Percentiles rank a stretch among this genome's conserved stretches.
phyloP scores from a whole-genome alignment of 306 rosid species.

The Sphenostylis stenocarpa region DNA sequence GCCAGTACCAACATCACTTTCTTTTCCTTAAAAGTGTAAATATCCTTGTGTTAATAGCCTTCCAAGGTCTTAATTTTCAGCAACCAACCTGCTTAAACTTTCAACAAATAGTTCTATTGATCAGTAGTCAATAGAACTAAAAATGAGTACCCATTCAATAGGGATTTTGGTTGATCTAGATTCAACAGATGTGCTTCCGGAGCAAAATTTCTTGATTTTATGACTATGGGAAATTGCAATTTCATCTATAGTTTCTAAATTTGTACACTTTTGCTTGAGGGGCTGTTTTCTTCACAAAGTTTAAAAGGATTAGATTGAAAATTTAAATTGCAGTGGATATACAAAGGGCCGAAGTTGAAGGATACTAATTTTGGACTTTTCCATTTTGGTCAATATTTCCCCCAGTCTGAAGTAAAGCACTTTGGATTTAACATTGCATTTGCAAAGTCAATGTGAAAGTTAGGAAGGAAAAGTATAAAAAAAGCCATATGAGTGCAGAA shows the following conservation, averaged over 20 bases:
- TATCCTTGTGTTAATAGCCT: not conserved
- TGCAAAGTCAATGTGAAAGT: not conserved
- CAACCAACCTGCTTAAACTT: conserved; percentile 10
- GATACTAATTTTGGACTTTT: not conserved
- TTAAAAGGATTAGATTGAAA: not conserved
- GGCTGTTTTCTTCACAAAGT: not conserved
- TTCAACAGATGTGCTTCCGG: not conserved
- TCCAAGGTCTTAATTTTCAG: not conserved
- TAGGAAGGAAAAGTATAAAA: not conserved
- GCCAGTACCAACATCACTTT: conserved; percentile 2
- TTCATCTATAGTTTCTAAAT: not conserved
- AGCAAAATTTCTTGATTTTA: not conserved
- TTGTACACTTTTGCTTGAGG: not conserved
- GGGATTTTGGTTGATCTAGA: not conserved
- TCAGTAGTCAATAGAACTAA: not conserved
- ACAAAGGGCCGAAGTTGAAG: not conserved
- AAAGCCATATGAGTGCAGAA: not conserved
- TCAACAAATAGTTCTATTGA: not conserved
- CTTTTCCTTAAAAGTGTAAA: conserved; percentile 10
- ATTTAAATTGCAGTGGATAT: conserved; percentile 1
- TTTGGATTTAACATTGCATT: not conserved
- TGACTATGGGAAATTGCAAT: not conserved
- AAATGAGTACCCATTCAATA: not conserved
- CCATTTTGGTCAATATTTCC: not conserved
- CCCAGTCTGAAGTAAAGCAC: not conserved